phyloP scores from a whole-genome alignment of 2,329 filamentous ascomycete species.

The Lasiodiplodia theobromae region DNA sequence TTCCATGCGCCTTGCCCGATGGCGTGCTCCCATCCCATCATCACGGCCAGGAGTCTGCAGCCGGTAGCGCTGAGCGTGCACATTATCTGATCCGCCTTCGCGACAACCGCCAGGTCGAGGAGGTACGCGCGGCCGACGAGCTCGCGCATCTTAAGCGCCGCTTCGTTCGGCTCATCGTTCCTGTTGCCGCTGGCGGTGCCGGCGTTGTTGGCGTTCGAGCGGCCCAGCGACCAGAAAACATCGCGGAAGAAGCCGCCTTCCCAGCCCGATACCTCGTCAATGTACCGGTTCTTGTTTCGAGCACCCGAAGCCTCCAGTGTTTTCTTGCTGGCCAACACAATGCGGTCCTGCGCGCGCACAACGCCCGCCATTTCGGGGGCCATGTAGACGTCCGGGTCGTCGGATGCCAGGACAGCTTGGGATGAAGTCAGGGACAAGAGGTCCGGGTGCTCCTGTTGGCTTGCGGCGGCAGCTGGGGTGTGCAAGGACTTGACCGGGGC shows the following conservation, averaged over 20 bases:
- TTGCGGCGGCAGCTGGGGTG: background rate
- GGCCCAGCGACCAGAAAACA: slow-evolving; percentile 81
- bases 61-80: slow-evolving; percentile 74
- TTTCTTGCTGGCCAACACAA: slow-evolving; percentile 73
- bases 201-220: slow-evolving; percentile 45
- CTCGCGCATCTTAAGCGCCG: slow-evolving; percentile 72
- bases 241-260: slow-evolving; percentile 85
- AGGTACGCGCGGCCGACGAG: slow-evolving; percentile 82
- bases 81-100: slow-evolving; percentile 72
- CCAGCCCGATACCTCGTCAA: slow-evolving; percentile 82
- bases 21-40: slow-evolving; percentile 79
- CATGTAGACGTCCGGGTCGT: slow-evolving; percentile 78
- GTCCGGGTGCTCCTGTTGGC: slow-evolving; percentile 12
- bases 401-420: slow-evolving; percentile 73
- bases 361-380: slow-evolving; percentile 65
- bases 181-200: slow-evolving; percentile 2
- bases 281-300: slow-evolving; percentile 63
- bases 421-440: slow-evolving; percentile 39
- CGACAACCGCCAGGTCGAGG: slow-evolving; percentile 79
- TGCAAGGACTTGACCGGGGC: background rate
- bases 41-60: slow-evolving; percentile 79
- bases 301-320: slow-evolving; percentile 50
- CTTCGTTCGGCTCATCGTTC: slow-evolving; percentile 46
- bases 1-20: slow-evolving; percentile 35
- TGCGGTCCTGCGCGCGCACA: slow-evolving; percentile 74